Percentiles rank a stretch among this genome's conserved stretches.
phyloP scores from a whole-genome alignment of 371 early-diverging fungal genomes.

The Capniomyces stellatus region DNA sequence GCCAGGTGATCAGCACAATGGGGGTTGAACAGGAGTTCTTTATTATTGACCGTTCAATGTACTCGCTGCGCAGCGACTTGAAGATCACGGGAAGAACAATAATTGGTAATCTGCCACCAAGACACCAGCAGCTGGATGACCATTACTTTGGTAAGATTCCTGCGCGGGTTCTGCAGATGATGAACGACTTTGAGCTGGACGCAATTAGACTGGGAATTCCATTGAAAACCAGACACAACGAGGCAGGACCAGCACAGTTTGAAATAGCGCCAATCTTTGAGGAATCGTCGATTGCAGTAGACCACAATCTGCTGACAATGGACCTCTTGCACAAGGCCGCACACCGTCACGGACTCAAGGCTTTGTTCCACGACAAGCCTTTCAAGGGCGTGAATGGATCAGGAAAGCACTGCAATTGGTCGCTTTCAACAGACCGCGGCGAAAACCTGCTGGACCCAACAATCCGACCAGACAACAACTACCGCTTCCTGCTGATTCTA shows the following conservation, averaged over 20 bases:
- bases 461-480: constrained; percentile 82
- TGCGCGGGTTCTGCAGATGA: constrained; percentile 71
- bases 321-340: constrained; percentile 90
- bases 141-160: constrained; percentile 98
- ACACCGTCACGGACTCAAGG: constrained; percentile 88
- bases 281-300: constrained; percentile 88
- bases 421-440: constrained; percentile 82
- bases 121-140: constrained; percentile 96
- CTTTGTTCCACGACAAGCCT: constrained; percentile 97
- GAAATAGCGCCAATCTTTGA: constrained; percentile 96
- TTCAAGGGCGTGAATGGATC: constrained; percentile 96
- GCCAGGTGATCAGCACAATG: constrained; percentile 71
- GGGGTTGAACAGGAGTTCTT: constrained; percentile 98
- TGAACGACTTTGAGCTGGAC: constrained; percentile 87
- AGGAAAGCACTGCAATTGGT: constrained; percentile 99
- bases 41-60: constrained; percentile 81
- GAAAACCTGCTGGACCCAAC: constrained; percentile 92
- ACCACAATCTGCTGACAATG: constrained; percentile 97
- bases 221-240: constrained; percentile 97
- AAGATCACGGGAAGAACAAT: constrained; percentile 91
- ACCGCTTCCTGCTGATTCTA: constrained; percentile 85
- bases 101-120: constrained; percentile 82
- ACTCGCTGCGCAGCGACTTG: constrained; percentile 83
- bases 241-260: constrained; percentile 97
- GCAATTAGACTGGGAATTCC: constrained; percentile 87